Evolutionary conservation across 768 basidiomycete genomes (phyloP).

Genomic region (Auriscalpium orientale): DNA sequence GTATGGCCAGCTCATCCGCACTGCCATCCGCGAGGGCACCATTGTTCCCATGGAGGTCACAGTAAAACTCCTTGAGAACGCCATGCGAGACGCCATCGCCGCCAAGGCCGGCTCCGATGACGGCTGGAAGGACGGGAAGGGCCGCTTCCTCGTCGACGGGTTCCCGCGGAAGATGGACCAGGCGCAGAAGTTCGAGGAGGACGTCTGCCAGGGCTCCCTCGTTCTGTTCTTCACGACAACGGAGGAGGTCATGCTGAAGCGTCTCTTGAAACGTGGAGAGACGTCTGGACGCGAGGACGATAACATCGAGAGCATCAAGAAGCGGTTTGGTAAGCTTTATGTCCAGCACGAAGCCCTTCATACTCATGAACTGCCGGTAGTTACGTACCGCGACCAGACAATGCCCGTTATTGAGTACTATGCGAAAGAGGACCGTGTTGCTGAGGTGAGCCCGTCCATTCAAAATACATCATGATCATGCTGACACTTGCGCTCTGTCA

Average conservation of each 20-base stretch:
- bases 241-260: slow-evolving; percentile 78
- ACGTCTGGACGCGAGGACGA: slow-evolving; percentile 96
- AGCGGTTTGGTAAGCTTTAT: slow-evolving; percentile 75
- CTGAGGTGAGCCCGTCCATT: slow-evolving; percentile 46
- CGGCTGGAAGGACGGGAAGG: slow-evolving; percentile 64
- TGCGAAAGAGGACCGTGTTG: slow-evolving; percentile 55
- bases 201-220: slow-evolving; percentile 71
- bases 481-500: neutral
- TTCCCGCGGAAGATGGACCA: slow-evolving; percentile 99
- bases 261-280: slow-evolving; percentile 84
- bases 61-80: slow-evolving; percentile 88
- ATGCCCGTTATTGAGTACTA: slow-evolving; percentile 95
- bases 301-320: slow-evolving; percentile 89
- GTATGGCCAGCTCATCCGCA: slow-evolving; percentile 78
- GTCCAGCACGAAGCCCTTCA: neutral
- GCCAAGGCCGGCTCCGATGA: slow-evolving; percentile 32
- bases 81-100: slow-evolving; percentile 62
- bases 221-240: slow-evolving; percentile 86
- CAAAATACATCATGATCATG: neutral
- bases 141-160: slow-evolving; percentile 92
- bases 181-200: slow-evolving; percentile 81
- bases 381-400: slow-evolving; percentile 77
- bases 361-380: slow-evolving; percentile 27
- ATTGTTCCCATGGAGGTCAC: slow-evolving; percentile 98
- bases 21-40: slow-evolving; percentile 81